These are phyloP conservation scores for Quercus engelmannii DNA, from an alignment of 306 rosid species.

Conservation along the genomic window DNA sequence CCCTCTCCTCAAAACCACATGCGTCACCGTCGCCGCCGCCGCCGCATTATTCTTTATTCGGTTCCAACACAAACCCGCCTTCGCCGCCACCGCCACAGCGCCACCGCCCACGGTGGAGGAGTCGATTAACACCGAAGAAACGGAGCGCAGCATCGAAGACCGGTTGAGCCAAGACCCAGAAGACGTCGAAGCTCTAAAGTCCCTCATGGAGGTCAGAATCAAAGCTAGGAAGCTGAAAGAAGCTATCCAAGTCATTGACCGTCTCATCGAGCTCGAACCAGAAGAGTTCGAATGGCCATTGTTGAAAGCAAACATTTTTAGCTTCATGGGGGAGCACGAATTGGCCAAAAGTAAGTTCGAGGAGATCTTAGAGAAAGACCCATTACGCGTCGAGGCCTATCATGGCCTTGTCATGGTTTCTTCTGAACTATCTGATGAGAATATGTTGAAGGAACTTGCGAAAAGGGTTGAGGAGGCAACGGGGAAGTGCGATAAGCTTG, in stretches of 20 bases:
- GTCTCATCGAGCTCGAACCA: constrained; percentile 62
- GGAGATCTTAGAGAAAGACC: constrained; percentile 48
- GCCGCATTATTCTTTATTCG: constrained; percentile 55
- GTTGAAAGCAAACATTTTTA: constrained; percentile 65
- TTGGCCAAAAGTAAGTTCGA: constrained; percentile 53
- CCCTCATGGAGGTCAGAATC: constrained; percentile 49
- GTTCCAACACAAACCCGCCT: constrained; percentile 34
- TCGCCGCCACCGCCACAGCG: constrained; percentile 32
- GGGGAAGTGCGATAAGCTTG: constrained; percentile 41
- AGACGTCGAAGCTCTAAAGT: constrained; percentile 50
- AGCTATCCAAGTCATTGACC: constrained; percentile 50
- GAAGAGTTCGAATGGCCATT: constrained; percentile 60
- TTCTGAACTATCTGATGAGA: constrained; percentile 29
- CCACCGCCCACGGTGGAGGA: constrained; percentile 34
- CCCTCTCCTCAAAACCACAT: constrained; percentile 48
- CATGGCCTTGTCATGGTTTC: constrained; percentile 69
- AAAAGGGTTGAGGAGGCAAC: constrained; percentile 52
- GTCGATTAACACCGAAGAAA: constrained; percentile 29
- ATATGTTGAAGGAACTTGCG: constrained; percentile 28
- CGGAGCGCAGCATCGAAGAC: constrained; percentile 44
- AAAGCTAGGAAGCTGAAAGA: constrained; percentile 46
- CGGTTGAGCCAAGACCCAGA: constrained; percentile 33
- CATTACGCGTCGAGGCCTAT: constrained; percentile 58
- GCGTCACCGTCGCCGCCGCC: constrained; percentile 47
- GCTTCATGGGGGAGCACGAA: constrained; percentile 39